phyloP scores from a whole-genome alignment of 2,329 filamentous ascomycete species.

The Amauroascus verrucosus region DNA sequence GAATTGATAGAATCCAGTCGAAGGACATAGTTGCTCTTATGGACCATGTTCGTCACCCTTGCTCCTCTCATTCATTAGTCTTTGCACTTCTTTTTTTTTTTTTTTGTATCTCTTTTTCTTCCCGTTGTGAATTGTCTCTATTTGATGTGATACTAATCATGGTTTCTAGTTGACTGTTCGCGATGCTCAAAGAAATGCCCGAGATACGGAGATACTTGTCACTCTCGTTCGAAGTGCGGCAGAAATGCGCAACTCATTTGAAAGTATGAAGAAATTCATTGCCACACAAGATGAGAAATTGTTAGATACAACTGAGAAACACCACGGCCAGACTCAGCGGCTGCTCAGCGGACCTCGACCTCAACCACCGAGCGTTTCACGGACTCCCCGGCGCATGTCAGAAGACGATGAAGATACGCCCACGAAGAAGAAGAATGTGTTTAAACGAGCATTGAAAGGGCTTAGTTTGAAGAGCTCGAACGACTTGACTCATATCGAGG shows the following conservation, averaged over 20 bases:
- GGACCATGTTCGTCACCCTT: conserved; percentile 68
- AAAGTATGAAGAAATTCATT: conserved; percentile 88
- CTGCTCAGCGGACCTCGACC: conserved; percentile 78
- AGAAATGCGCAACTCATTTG: conserved; percentile 94
- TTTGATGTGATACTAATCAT: conserved; percentile 20
- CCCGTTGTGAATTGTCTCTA: neutral
- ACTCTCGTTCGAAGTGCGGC: conserved; percentile 86
- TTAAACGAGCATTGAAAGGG: conserved; percentile 84
- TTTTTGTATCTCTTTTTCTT: neutral
- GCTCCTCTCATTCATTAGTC: neutral
- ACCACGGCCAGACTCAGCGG: conserved; percentile 76
- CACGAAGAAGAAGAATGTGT: conserved; percentile 83
- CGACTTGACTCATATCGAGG: conserved; percentile 79
- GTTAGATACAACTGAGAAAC: conserved; percentile 74
- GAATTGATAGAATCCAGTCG: conserved; percentile 84
- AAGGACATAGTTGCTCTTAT: conserved; percentile 95
- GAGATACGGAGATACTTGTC: conserved; percentile 92
- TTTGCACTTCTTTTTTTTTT: conserved; percentile 40
- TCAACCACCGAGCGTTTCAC: conserved; percentile 56
- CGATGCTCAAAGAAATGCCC: conserved; percentile 88
- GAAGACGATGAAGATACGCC: conserved; percentile 50
- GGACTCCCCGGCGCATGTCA: conserved; percentile 44
- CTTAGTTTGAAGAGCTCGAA: conserved; percentile 78
- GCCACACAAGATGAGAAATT: conserved; percentile 82
- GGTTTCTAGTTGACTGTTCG: conserved; percentile 67